These are phyloP conservation scores for Rhizodiscina lignyota DNA, from an alignment of 495 filamentous ascomycete genomes.

Conservation along the genomic window DNA sequence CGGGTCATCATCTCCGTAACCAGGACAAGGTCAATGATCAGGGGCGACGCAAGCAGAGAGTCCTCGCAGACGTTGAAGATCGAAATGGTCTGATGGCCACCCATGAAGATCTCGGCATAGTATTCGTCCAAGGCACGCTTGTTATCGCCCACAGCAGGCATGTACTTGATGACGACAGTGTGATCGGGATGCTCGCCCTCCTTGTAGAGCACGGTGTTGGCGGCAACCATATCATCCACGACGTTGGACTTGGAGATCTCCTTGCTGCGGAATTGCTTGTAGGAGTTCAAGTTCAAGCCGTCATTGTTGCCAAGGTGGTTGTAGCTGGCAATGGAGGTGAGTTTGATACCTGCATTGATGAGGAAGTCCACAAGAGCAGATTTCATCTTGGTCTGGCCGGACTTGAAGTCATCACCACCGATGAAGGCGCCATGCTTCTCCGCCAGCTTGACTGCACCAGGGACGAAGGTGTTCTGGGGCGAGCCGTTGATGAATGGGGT, in stretches of 20 bases:
- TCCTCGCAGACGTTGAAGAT: conserved; percentile 99
- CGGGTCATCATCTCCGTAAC: conserved; percentile 96
- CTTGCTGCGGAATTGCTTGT: conserved; percentile 97
- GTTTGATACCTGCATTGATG: conserved; percentile 96
- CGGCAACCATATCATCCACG: conserved; percentile 97
- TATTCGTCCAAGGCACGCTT: conserved; percentile 98
- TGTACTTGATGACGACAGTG: conserved; percentile 50
- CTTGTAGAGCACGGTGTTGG: conserved; percentile 79
- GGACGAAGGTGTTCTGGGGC: conserved; percentile 97
- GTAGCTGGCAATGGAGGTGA: conserved; percentile 97
- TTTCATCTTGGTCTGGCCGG: conserved; percentile 99
- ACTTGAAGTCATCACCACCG: conserved; percentile 99
- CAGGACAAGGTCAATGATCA: conserved; percentile 93
- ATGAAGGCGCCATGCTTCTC: conserved; percentile 80
- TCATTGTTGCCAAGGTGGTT: conserved; percentile 99
- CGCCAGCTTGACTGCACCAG: conserved; percentile 80
- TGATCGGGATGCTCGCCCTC: conserved; percentile 41
- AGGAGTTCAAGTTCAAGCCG: conserved; percentile 93
- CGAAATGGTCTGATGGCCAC: conserved; percentile 95
- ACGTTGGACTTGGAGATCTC: conserved; percentile 99
- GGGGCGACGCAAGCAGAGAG: conserved; percentile 86
- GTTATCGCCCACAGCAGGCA: conserved; percentile 97
- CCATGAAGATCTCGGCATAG: conserved; percentile 98
- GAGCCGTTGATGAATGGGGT: conserved; percentile 98
- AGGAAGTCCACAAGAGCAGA: conserved; percentile 96